A percentile compares a stretch with the other conserved stretches of the same genome.
phyloP scores from a whole-genome alignment of 2,329 filamentous ascomycete species.

The Coniochaeta sp. region DNA sequence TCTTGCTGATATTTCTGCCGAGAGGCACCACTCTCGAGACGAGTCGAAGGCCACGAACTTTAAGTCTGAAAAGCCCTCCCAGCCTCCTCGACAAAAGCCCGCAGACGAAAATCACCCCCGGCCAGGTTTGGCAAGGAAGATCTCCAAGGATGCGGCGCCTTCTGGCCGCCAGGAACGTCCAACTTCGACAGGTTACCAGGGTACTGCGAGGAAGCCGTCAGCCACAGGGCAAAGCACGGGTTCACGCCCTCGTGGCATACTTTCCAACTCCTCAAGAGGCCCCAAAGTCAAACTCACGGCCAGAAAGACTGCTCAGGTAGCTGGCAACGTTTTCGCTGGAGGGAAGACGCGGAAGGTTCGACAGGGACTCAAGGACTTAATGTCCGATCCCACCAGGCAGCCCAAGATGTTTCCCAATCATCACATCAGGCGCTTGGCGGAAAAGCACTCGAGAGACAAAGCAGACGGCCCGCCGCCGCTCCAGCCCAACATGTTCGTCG shows the following conservation, averaged over 20 bases:
- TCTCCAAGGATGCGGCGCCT: slow-evolving; percentile 8
- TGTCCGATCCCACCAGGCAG: slow-evolving; percentile 31
- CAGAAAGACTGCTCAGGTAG: background rate
- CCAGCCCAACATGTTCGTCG: background rate
- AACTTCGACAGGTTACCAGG: slow-evolving; percentile 10
- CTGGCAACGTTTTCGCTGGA: slow-evolving; percentile 36
- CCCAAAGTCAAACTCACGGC: background rate
- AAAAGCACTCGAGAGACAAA: background rate
- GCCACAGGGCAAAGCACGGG: background rate
- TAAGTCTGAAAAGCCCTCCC: background rate
- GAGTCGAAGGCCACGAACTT: background rate
- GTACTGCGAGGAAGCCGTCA: background rate
- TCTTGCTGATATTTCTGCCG: slow-evolving; percentile 5
- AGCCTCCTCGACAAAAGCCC: slow-evolving; percentile 2
- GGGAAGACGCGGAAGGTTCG: slow-evolving; percentile 32
- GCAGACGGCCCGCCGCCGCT: background rate
- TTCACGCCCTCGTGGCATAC: background rate
- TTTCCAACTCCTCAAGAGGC: background rate
- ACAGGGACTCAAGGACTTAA: slow-evolving; percentile 27
- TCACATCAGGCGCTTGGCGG: background rate
- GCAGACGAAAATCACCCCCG: background rate
- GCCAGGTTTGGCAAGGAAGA: slow-evolving; percentile 9
- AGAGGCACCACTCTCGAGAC: background rate
- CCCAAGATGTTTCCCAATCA: slow-evolving; percentile 32
- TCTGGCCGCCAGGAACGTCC: background rate